Conservation (phyloP, 1,284 basidiomycete genomes). For the Cutaneotrichosporon mucoides region DNA sequence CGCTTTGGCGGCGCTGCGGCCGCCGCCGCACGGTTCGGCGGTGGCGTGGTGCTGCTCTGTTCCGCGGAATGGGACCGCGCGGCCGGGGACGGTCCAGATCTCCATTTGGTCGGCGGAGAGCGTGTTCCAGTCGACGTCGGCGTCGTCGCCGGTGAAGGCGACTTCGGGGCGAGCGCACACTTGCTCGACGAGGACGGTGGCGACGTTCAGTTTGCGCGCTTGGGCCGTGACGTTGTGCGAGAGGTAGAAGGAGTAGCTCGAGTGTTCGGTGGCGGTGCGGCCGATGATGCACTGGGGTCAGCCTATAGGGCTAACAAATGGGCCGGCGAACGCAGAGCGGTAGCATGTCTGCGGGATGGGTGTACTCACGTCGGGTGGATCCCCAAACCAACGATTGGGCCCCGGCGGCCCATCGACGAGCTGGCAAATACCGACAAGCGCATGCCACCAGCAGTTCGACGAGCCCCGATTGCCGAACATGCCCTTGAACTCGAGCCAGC, state of each 20-base stretch:
- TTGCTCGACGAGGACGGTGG: constrained; percentile 36
- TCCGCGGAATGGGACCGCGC: constrained; percentile 14
- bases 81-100: constrained; percentile 3
- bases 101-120: constrained; percentile 2
- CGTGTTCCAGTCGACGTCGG: constrained; percentile 10
- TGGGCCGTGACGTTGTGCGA: constrained; percentile 13
- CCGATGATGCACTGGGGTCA: constrained; percentile 32
- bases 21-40: constrained; percentile 24
- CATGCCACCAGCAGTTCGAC: constrained; percentile 40
- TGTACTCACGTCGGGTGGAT: constrained; percentile 33
- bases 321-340: no score
- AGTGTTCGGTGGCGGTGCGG: constrained; percentile 14
- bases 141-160: neutral
- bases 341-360: no score
- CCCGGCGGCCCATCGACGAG: constrained; percentile 37
- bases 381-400: constrained; percentile 39
- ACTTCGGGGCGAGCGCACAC: constrained; percentile 29
- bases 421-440: constrained; percentile 37
- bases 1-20: constrained; percentile 28
- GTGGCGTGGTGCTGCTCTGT: constrained; percentile 22
- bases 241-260: constrained; percentile 32
- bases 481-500: constrained; percentile 43
- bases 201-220: constrained; percentile 18
- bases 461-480: constrained; percentile 43
- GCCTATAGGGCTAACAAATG: no score